These are phyloP conservation scores for Schwanniomyces etchellsii DNA, from an alignment of 1,139 yeast genomes.

Conservation along the genomic window DNA sequence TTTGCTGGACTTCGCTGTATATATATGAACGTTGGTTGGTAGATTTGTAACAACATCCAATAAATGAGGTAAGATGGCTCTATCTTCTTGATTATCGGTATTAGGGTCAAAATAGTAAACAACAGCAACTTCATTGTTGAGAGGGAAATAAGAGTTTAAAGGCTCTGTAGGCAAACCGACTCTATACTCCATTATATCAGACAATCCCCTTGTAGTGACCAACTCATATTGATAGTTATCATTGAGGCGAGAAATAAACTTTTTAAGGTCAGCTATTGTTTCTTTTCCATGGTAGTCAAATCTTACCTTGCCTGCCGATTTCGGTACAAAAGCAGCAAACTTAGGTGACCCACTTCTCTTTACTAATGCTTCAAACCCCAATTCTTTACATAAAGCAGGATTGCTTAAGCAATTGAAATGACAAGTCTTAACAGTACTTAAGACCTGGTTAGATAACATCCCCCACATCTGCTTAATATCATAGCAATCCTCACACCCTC, in stretches of 20 bases:
- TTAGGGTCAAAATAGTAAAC: conserved; percentile 51
- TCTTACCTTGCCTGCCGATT: conserved; percentile 25
- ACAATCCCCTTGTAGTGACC: conserved; percentile 32
- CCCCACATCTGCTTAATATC: conserved; percentile 55
- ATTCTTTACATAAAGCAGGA: conserved; percentile 41
- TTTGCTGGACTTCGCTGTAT: conserved; percentile 42
- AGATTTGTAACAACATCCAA: conserved; percentile 53
- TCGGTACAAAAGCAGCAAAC: conserved; percentile 37
- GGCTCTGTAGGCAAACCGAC: conserved; percentile 29
- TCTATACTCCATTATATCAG: conserved; percentile 35
- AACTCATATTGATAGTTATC: conserved; percentile 35
- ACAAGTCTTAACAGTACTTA: conserved; percentile 39
- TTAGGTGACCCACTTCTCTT: conserved; percentile 16
- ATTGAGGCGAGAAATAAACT: conserved; percentile 25
- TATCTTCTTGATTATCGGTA: conserved; percentile 53
- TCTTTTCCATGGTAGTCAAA: conserved; percentile 29
- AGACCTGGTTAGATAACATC: conserved; percentile 44
- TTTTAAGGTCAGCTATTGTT: conserved; percentile 24
- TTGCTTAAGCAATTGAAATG: conserved; percentile 56
- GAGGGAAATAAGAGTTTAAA: conserved; percentile 33
- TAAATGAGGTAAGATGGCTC: conserved; percentile 51
- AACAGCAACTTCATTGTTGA: conserved; percentile 39
- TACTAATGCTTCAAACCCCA: conserved; percentile 36
- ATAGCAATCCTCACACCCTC: conserved; percentile 43
- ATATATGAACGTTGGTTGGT: conserved; percentile 50